phyloP scores from a whole-genome alignment of 2,329 filamentous ascomycete genomes.

The Pyrenochaeta sp. region DNA sequence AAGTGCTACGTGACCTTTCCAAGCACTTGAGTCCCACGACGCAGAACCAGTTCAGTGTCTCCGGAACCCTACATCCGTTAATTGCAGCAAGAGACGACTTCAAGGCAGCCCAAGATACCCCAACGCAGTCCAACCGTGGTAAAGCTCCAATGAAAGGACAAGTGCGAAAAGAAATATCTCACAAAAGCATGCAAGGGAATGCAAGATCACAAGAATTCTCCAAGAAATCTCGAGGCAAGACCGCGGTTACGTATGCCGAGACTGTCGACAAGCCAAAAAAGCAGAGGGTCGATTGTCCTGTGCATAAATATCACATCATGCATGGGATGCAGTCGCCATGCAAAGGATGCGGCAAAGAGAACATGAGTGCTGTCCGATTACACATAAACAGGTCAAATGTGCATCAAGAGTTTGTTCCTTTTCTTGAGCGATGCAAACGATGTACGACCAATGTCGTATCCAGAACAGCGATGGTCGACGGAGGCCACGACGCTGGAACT shows the following conservation, averaged over 20 bases:
- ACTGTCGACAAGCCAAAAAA: not conserved
- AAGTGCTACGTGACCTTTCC: not conserved
- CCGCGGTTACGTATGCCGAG: not conserved
- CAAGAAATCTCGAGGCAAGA: not conserved
- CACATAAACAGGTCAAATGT: slow-evolving; percentile 9
- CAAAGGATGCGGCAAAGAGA: slow-evolving; percentile 6
- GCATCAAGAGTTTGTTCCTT: not conserved
- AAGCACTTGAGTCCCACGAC: not conserved
- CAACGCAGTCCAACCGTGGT: not conserved
- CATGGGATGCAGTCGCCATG: slow-evolving; percentile 5
- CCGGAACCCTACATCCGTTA: too few species aligned
- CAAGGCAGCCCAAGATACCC: not conserved
- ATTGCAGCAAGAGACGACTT: not conserved
- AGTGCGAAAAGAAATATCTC: not conserved
- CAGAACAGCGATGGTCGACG: slow-evolving; percentile 1
- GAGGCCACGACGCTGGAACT: slow-evolving; percentile 2
- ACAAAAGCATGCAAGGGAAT: not conserved
- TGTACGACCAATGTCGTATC: slow-evolving; percentile 8
- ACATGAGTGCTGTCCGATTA: slow-evolving; percentile 8
- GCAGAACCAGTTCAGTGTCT: not conserved
- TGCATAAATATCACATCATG: slow-evolving; percentile 9
- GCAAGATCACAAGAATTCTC: not conserved
- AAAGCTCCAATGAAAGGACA: not conserved
- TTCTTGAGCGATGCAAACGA: slow-evolving; percentile 5
- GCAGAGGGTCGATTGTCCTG: slow-evolving; percentile 7